phyloP scores from a whole-genome alignment of 2,329 filamentous ascomycete genomes.

The Penicillium freii region DNA sequence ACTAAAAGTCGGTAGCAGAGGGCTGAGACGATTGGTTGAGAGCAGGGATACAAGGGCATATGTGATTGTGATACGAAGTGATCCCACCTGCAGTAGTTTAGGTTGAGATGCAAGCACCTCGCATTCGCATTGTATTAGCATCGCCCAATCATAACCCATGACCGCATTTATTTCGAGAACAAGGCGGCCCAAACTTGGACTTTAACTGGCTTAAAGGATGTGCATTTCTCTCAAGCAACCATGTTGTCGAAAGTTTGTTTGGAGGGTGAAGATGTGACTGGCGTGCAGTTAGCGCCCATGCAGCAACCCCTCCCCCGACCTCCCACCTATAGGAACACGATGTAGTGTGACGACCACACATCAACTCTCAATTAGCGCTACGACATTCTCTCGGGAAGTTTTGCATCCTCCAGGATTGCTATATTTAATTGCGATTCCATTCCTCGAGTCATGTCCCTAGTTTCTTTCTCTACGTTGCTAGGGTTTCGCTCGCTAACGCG shows the following conservation, averaged over 20 bases:
- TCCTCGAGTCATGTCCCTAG: background rate
- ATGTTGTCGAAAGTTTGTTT: background rate
- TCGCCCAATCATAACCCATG: background rate
- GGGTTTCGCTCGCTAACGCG: background rate
- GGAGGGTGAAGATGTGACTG: constrained; percentile 1
- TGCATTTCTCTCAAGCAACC: background rate
- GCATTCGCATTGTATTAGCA: background rate
- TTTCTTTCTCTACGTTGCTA: background rate
- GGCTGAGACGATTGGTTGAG: constrained; percentile 3
- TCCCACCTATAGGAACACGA: background rate
- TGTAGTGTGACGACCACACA: background rate
- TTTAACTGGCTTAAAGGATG: background rate
- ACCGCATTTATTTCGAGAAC: background rate
- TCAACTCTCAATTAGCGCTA: constrained; percentile 3
- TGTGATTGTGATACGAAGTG: constrained; percentile 18
- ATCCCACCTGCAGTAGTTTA: constrained; percentile 20
- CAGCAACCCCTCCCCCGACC: background rate
- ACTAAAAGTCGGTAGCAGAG: background rate
- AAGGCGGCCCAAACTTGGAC: background rate
- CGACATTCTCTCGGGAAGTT: background rate
- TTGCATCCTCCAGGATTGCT: background rate
- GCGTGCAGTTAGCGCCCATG: constrained; percentile 6
- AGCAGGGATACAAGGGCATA: background rate
- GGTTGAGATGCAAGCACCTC: background rate
- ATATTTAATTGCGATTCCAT: background rate